Evolutionary conservation across 2,329 filamentous ascomycete genomes (phyloP).

Genomic region (Fusarium metavorans): DNA sequence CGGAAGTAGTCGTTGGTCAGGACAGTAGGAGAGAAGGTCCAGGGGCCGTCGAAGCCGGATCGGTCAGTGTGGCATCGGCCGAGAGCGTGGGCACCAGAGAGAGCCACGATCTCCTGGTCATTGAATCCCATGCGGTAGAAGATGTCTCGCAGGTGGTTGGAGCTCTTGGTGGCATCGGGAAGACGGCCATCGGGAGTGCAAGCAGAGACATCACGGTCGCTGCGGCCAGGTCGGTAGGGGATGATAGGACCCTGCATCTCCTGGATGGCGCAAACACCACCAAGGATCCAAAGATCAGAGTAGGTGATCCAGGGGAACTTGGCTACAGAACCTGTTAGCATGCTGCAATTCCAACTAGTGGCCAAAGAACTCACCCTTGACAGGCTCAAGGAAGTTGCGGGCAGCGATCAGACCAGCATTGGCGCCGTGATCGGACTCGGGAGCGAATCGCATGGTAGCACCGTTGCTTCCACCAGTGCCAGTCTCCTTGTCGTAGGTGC

Average conservation of each 20-base stretch:
- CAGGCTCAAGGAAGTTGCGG: constrained; percentile 91
- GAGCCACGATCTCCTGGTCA: constrained; percentile 94
- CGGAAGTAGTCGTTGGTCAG: constrained; percentile 96
- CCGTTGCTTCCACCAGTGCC: constrained; percentile 94
- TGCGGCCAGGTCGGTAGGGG: constrained; percentile 88
- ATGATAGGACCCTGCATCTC: constrained; percentile 93
- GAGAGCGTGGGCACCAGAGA: constrained; percentile 86
- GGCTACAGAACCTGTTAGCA: constrained; percentile 38
- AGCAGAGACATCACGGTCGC: constrained; percentile 81
- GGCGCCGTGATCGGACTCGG: constrained; percentile 90
- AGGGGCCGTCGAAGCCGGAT: constrained; percentile 88
- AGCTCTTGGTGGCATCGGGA: constrained; percentile 81
- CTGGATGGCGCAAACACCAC: constrained; percentile 86
- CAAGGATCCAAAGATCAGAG: constrained; percentile 97
- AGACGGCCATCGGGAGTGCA: constrained; percentile 95
- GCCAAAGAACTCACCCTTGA: constrained; percentile 73
- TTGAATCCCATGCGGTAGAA: constrained; percentile 98
- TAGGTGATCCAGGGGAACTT: constrained; percentile 97
- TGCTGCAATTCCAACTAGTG: background rate
- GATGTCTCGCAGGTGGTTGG: constrained; percentile 87
- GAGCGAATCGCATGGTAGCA: constrained; percentile 94
- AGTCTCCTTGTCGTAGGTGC: constrained; percentile 91
- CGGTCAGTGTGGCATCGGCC: constrained; percentile 92
- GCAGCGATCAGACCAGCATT: constrained; percentile 91
- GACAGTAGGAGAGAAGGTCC: constrained; percentile 91